Percentiles rank a stretch among this genome's conserved stretches.
These are phyloP conservation scores for Epichloe gansuensis DNA, from an alignment of 2,329 filamentous ascomycete genomes.

Conservation along the genomic window DNA sequence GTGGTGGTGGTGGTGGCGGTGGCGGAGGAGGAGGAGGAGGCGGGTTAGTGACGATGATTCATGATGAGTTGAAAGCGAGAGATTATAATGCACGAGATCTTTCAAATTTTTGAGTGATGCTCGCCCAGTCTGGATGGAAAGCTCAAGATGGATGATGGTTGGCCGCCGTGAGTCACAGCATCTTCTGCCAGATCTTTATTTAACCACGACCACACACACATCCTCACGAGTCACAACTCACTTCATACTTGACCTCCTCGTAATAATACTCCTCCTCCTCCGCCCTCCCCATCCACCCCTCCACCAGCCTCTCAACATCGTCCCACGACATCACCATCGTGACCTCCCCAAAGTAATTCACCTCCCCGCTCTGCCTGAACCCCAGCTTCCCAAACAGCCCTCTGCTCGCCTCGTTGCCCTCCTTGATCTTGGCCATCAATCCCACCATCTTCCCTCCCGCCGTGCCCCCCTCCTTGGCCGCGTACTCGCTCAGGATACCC, in stretches of 20 bases:
- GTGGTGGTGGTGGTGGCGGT: too few relatives aligned
- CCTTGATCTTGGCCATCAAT: conserved; percentile 47
- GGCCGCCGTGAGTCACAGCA: too few relatives aligned
- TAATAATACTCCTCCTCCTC: conserved; percentile 10
- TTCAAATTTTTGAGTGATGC: too few relatives aligned
- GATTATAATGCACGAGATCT: too few relatives aligned
- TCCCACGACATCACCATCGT: conserved; percentile 31
- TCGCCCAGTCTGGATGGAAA: too few relatives aligned
- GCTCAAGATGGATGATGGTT: too few relatives aligned
- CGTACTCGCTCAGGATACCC: conserved; percentile 38
- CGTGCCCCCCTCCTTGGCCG: conserved; percentile 7
- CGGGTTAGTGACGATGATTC: neutral
- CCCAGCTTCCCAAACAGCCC: conserved; percentile 38
- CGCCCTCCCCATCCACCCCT: conserved; percentile 12
- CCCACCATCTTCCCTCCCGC: conserved; percentile 9
- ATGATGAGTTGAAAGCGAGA: neutral
- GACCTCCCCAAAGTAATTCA: conserved; percentile 50
- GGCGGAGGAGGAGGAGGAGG: too few relatives aligned
- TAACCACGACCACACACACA: neutral
- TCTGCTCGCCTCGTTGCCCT: conserved; percentile 38
- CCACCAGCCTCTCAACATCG: conserved; percentile 10
- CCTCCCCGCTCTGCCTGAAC: conserved; percentile 36
- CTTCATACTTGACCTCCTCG: conserved; percentile 13
- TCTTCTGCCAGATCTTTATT: neutral
- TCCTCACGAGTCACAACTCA: too few relatives aligned